Evolutionary conservation across 345 rosid species (phyloP).

Genomic region (Euphorbia lathyris): DNA sequence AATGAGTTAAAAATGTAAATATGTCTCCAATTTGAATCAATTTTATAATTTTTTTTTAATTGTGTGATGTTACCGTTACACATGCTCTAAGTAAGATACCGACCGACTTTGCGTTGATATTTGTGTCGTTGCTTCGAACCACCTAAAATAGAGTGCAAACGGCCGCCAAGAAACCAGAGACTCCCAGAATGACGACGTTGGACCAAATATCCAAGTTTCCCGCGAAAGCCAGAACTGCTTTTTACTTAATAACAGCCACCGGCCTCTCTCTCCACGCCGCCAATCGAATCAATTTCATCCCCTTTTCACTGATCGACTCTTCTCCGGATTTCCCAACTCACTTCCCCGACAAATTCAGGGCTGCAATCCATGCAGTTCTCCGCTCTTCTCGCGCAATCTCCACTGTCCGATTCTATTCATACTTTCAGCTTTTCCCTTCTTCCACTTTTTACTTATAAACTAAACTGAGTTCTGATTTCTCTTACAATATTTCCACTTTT

Average conservation of each 20-base stretch:
- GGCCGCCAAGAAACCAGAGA: too few relatives aligned
- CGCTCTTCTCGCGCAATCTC: conserved; percentile 62
- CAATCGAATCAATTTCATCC: conserved; percentile 13
- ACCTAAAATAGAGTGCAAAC: not conserved
- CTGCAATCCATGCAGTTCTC: conserved; percentile 37
- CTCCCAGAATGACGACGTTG: not conserved
- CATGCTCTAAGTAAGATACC: too few relatives aligned
- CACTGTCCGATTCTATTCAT: conserved; percentile 35
- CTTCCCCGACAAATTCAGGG: conserved; percentile 26
- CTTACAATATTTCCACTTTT: not conserved
- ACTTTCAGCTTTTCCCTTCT: not conserved
- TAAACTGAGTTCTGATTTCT: not conserved
- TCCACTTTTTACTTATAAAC: not conserved
- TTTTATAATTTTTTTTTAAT: too few relatives aligned
- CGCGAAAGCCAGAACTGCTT: conserved; percentile 31
- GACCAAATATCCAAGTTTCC: conserved; percentile 36
- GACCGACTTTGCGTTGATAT: too few relatives aligned
- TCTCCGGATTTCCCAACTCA: conserved; percentile 13
- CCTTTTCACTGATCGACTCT: conserved; percentile 8
- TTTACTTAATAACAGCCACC: conserved; percentile 37
- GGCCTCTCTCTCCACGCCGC: conserved; percentile 40
- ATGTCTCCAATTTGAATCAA: too few relatives aligned
- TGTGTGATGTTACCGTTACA: too few relatives aligned
- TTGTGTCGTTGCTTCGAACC: not conserved
- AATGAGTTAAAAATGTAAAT: too few relatives aligned